These are phyloP conservation scores for Caloboletus inedulis DNA, from an alignment of 1,284 basidiomycete species.

Conservation along the genomic window DNA sequence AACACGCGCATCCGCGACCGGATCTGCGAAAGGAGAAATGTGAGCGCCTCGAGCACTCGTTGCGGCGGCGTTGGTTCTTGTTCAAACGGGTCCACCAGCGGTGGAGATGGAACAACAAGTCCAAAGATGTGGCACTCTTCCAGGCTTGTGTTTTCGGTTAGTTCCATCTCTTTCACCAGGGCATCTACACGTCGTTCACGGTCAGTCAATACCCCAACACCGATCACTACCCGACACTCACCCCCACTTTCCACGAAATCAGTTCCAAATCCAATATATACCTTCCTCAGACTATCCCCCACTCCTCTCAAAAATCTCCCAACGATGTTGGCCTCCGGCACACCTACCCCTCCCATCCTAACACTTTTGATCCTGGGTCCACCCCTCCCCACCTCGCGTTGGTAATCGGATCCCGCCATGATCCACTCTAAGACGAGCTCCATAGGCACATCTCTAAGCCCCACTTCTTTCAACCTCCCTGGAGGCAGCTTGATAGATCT, in stretches of 20 bases:
- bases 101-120: conserved; percentile 32
- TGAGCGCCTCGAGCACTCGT: conserved; percentile 23
- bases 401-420: conserved; percentile 17
- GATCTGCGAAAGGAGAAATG: conserved; percentile 26
- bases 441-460: conserved; percentile 23
- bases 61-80: conserved; percentile 9
- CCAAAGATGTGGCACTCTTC: conserved; percentile 35
- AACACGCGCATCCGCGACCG: conserved; percentile 30
- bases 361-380: conserved; percentile 22
- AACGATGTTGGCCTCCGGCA: conserved; percentile 25
- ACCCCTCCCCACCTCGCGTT: conserved; percentile 1
- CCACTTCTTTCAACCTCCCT: conserved; percentile 25
- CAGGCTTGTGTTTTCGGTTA: conserved; percentile 23
- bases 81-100: conserved; percentile 24
- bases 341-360: conserved; percentile 30
- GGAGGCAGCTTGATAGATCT: conserved; percentile 19
- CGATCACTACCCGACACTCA: conserved; percentile 16
- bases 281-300: conserved; percentile 23
- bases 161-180: conserved; percentile 29
- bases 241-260: conserved; percentile 33
- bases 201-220: conserved; percentile 6
- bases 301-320: conserved; percentile 25
- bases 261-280: conserved; percentile 31
- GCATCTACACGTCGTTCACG: conserved; percentile 14
- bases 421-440: conserved; percentile 31